A percentile compares a stretch with the other conserved stretches of the same genome.
Evolutionary conservation across 148 eudicot species (phyloP).

Genomic region (Euryodendron excelsum): DNA sequence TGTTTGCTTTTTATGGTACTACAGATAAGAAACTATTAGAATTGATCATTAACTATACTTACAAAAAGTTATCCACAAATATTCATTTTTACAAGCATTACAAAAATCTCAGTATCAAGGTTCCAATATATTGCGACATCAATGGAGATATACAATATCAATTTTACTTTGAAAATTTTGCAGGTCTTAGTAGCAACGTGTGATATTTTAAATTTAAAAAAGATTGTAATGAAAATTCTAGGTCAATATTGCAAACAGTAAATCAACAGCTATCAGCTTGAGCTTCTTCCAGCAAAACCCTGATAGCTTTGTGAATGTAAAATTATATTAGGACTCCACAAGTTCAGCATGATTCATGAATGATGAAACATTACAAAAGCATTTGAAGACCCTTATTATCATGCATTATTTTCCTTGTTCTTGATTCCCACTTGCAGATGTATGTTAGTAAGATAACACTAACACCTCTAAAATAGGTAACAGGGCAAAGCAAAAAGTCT

Average conservation of each 20-base stretch:
- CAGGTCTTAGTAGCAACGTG: neutral
- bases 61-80: neutral
- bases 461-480: too few species aligned
- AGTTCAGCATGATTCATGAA: neutral
- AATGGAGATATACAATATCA: neutral
- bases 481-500: neutral
- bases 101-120: neutral
- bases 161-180: neutral
- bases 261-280: neutral
- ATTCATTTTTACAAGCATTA: neutral
- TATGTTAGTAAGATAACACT: neutral
- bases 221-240: neutral
- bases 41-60: neutral
- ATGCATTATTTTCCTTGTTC: neutral
- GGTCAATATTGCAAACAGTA: neutral
- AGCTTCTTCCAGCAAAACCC: neutral
- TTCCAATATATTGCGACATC: neutral
- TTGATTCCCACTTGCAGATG: neutral
- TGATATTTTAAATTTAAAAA: neutral
- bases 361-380: neutral
- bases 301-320: neutral
- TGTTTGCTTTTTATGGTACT: too few species aligned
- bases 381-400: neutral
- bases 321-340: neutral
- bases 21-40: neutral